Conservation (phyloP, 2,329 filamentous ascomycete species). For the Thelonectria blattea region DNA sequence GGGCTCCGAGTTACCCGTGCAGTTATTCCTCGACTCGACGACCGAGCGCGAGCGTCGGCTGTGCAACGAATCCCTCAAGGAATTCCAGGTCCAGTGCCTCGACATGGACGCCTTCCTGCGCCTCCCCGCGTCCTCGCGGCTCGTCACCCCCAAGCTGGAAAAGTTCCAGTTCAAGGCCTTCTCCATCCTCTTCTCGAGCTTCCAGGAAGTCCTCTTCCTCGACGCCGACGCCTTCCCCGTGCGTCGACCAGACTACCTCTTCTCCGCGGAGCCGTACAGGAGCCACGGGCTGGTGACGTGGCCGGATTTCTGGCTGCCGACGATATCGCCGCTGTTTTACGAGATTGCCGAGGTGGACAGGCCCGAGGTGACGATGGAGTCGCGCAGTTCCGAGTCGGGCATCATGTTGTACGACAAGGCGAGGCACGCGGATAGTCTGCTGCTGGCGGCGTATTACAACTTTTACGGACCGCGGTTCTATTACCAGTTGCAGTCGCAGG, state of each 20-base stretch:
- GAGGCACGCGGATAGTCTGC: constrained; percentile 29
- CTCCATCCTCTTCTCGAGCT: constrained; percentile 33
- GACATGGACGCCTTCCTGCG: constrained; percentile 32
- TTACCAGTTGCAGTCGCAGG: constrained; percentile 37
- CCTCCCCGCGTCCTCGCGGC: constrained; percentile 4
- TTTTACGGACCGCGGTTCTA: constrained; percentile 33
- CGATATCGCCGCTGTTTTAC: constrained; percentile 34
- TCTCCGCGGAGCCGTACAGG: constrained; percentile 28
- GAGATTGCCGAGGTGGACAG: constrained; percentile 23
- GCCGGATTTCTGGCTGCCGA: constrained; percentile 37
- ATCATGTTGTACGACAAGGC: constrained; percentile 33
- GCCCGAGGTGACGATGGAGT: constrained; percentile 28
- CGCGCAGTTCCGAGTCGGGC: constrained; percentile 31
- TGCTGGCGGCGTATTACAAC: constrained; percentile 34
- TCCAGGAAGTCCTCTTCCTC: constrained; percentile 32
- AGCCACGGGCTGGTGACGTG: constrained; percentile 31
- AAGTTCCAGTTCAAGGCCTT: constrained; percentile 33
- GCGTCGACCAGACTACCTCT: constrained; percentile 26
- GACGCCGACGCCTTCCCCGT: constrained; percentile 35
- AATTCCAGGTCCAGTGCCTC: constrained; percentile 24
- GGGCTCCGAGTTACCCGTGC: constrained; percentile 26
- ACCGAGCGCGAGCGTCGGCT: constrained; percentile 20
- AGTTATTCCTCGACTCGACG: constrained; percentile 30
- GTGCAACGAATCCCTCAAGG: constrained; percentile 18
- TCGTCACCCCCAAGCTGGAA: constrained; percentile 20